Evolutionary conservation across 345 rosid species (phyloP), one percentile per base, ranked within the genome.

Genomic region (thale cress (Arabidopsis thaliana)): DNA sequence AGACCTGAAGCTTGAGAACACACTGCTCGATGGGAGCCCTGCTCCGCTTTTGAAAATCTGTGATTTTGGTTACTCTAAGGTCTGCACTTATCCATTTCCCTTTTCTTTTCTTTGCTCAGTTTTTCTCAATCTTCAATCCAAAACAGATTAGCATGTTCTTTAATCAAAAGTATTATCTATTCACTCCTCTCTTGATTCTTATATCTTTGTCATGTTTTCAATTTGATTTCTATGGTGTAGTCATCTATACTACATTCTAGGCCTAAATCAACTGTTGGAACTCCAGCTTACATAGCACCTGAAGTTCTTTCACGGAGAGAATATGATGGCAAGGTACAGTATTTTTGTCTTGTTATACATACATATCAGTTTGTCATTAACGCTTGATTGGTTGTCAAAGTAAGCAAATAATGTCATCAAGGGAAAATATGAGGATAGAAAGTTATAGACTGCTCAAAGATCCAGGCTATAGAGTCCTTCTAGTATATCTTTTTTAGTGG

Each of bases 231-330:
- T 24, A 5, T 55, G 71, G 63, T 68, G 51, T 48, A 91, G 97
- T 91, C 97, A 38, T 88, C 97, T 61, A 72, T 91, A 45, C 80
- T 91, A 81, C 97, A 91, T 72, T 89, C 97, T 38, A 85, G 89
- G 79, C 97, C 97, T 76, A 89, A 91, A 79, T 91, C 97, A 16
- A 89, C 97, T 0, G 97, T 91, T 71, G 97, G 96, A 80, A 91
- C 97, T 75, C 97, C 93, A 2, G 97, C 97, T n/a, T 91, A 91
- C 70, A 89, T 91, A 52, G 97, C 95, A 67, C 97, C 95, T 0
- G 95, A 91, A 70, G 97, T 91, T 80, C 90, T 91, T 68, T 87
- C 91, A 41, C 87, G 93, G 33, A 80, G 82, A 77, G 96, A 89
- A 71, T 91, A 89, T 60, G 92, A 89, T 72, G 96, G 96, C 80